A percentile compares a stretch with the other conserved stretches of the same genome.
Evolutionary conservation across 2,329 filamentous ascomycete genomes (phyloP).

Genomic region (Graphilbum fragrans): DNA sequence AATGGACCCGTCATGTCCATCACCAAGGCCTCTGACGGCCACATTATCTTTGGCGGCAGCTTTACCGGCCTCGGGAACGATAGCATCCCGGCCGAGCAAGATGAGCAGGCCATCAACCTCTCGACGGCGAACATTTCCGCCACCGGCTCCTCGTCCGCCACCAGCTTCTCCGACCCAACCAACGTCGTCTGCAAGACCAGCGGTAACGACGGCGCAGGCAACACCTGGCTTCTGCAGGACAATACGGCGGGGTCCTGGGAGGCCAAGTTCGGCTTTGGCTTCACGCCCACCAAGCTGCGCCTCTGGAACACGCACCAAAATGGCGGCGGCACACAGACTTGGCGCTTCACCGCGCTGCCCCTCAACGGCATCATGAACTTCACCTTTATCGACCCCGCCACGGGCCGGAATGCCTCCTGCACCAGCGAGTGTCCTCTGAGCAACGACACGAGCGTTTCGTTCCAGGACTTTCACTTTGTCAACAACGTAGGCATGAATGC

Average conservation of each 20-base stretch:
- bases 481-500: conserved; percentile 77
- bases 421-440: conserved; percentile 79
- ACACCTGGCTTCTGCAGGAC: conserved; percentile 73
- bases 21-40: conserved; percentile 62
- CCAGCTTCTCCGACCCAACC: conserved; percentile 61
- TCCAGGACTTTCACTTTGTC: conserved; percentile 87
- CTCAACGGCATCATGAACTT: conserved; percentile 93
- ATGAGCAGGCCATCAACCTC: conserved; percentile 75
- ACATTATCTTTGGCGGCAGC: conserved; percentile 82
- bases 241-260: conserved; percentile 69
- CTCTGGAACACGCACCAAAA: conserved; percentile 79
- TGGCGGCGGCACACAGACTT: conserved; percentile 78
- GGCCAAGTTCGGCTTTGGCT: conserved; percentile 71
- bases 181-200: conserved; percentile 74
- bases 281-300: conserved; percentile 74
- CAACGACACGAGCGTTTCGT: conserved; percentile 49
- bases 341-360: conserved; percentile 74
- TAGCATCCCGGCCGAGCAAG: conserved; percentile 51
- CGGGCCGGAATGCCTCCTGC: conserved; percentile 57
- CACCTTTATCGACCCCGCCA: conserved; percentile 69
- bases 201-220: conserved; percentile 55
- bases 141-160: conserved; percentile 45
- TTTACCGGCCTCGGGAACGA: conserved; percentile 84
- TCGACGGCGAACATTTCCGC: conserved; percentile 63
- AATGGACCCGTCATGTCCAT: conserved; percentile 88